These are phyloP conservation scores for Monosporascus cannonballus DNA, from an alignment of 2,329 filamentous ascomycete genomes.

Conservation along the genomic window DNA sequence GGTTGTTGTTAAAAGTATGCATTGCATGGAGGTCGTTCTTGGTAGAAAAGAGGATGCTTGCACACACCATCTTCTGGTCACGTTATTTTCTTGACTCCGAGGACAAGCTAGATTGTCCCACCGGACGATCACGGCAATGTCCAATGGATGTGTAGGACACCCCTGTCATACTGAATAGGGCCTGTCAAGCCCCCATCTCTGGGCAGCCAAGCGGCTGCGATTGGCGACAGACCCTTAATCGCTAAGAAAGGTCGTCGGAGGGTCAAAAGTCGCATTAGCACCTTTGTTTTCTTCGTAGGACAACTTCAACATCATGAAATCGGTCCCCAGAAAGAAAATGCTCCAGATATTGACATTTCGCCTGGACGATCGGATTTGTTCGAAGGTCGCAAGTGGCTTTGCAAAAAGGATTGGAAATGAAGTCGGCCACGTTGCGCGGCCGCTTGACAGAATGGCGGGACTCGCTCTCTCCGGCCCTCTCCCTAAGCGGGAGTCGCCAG, in stretches of 20 bases:
- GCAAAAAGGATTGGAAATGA: neutral
- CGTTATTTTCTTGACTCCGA: slow-evolving; percentile 22
- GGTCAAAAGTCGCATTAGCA: too few species aligned
- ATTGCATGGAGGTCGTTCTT: too few species aligned
- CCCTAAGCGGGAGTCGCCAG: neutral
- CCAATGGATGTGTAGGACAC: slow-evolving; percentile 23
- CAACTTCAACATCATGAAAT: too few species aligned
- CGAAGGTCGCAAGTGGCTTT: neutral
- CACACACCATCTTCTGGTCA: slow-evolving; percentile 24
- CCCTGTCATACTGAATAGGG: slow-evolving; percentile 23
- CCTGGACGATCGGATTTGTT: too few species aligned
- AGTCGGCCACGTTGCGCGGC: slow-evolving; percentile 1
- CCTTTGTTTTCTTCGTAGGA: too few species aligned
- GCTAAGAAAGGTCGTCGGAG: slow-evolving; percentile 16
- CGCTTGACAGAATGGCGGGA: neutral
- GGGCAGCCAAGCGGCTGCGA: slow-evolving; percentile 19
- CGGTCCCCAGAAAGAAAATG: too few species aligned
- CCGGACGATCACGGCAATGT: neutral
- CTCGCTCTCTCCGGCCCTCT: neutral
- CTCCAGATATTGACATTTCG: too few species aligned
- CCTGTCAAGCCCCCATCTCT: slow-evolving; percentile 8
- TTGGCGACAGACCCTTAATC: slow-evolving; percentile 20
- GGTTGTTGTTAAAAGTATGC: neutral
- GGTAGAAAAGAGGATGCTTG: slow-evolving; percentile 11
- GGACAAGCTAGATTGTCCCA: slow-evolving; percentile 16